Evolutionary conservation across 2,329 filamentous ascomycete species (phyloP), one percentile per base, ranked within the genome.

Genomic region (Lachnum nothofagi): DNA sequence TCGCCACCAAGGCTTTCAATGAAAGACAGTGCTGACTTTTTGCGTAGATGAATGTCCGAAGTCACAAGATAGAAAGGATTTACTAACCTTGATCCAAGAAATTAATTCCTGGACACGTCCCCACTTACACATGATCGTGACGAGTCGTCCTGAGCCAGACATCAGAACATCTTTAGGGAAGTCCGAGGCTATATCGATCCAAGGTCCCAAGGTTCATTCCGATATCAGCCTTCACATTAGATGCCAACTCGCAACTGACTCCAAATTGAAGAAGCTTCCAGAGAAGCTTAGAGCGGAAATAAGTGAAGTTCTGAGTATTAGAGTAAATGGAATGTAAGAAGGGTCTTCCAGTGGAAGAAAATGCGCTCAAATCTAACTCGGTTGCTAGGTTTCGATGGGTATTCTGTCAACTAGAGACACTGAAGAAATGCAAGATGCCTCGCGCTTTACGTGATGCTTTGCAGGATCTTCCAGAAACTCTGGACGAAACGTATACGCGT

Each of bases 251-350:
- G 45, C 46, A 37, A 35, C 56, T 7, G 45, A 56, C 29, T 16
- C 50, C 14, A 49, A 48, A 7, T 48, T 65, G 12, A 56, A 55
- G n/a, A 60, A 57, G 38, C 65, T 63, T 65, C 25, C 42, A 40
- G 10, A 22, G 0, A 45, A 50, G 4, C 48, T 58, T 19, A 52
- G 62, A 1, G 45, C 60, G 20, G 59, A 62, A n/a, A 65, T 63
- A 19, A 52, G 63, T 38, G 23, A 5, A 14, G 27, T 42, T 19
- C 29, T 67, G 7, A 51, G 53, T 5, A 3, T 54, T 9, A 61
- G 61, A 23, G 56, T 62, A 16, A 44, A 62, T 35, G 64, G 64
- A 50, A 67, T 65, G 64, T 65, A 57, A 54, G 62, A 29, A 41
- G 2, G 7, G 12, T 55, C 22, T 59, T 3, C 62, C 8, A 5